A percentile compares a stretch with the other conserved stretches of the same genome.
Conservation (phyloP, 192 early-diverging fungal species). For the Obelidium mucronatum region DNA sequence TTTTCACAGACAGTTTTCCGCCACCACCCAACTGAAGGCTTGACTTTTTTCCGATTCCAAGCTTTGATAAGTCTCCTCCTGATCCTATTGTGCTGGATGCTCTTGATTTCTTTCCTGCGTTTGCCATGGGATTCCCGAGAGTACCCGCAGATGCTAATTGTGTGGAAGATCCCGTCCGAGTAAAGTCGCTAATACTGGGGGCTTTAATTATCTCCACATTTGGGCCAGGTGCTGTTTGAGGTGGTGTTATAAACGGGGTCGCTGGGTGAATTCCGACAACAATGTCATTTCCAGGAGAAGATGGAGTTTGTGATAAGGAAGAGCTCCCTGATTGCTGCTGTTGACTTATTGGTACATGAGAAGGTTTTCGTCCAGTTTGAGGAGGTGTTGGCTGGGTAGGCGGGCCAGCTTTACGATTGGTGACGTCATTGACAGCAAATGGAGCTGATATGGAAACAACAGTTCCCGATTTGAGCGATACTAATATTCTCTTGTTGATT, state of each 20-base stretch:
- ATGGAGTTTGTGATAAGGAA: neutral
- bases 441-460: slow-evolving; percentile 19
- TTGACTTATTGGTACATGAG: neutral
- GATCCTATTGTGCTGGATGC: neutral
- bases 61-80: no score
- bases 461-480: slow-evolving; percentile 22
- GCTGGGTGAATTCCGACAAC: neutral
- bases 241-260: no score
- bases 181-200: slow-evolving; percentile 2
- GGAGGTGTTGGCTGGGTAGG: neutral
- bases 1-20: no score
- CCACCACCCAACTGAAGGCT: no score
- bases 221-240: neutral
- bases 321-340: neutral
- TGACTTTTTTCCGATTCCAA: no score
- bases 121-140: no score
- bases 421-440: neutral
- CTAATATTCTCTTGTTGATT: slow-evolving; percentile 25
- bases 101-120: neutral
- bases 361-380: no score
- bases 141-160: neutral
- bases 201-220: neutral
- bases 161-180: neutral
- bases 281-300: neutral
- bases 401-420: neutral